These are phyloP conservation scores for Candida yuanshanica DNA, from an alignment of 805 yeast genomes.

Conservation along the genomic window DNA sequence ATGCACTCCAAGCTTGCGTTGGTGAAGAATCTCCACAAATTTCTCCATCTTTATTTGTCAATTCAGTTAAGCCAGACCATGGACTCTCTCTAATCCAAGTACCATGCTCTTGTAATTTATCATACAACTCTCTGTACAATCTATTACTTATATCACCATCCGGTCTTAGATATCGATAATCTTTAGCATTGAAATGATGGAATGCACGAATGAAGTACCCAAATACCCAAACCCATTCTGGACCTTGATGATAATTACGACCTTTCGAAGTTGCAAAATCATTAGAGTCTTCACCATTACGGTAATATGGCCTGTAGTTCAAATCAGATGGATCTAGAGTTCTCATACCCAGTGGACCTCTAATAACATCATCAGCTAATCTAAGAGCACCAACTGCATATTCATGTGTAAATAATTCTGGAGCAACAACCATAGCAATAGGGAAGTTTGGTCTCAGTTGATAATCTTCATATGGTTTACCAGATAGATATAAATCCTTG, in stretches of 20 bases:
- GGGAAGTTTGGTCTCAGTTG: constrained; percentile 90
- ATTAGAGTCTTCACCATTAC: constrained; percentile 69
- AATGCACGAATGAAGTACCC: constrained; percentile 87
- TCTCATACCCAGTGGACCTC: constrained; percentile 90
- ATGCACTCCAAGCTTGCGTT: constrained; percentile 94
- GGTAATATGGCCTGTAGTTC: constrained; percentile 87
- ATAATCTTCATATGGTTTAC: constrained; percentile 89
- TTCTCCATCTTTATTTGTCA: constrained; percentile 84
- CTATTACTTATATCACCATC: constrained; percentile 39
- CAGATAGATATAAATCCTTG: constrained; percentile 76
- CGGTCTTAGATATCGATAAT: constrained; percentile 29
- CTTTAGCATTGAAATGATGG: constrained; percentile 44
- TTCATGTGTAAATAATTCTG: constrained; percentile 69
- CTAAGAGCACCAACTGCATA: constrained; percentile 61
- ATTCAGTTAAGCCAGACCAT: constrained; percentile 93
- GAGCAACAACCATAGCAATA: constrained; percentile 91
- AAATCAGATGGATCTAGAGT: constrained; percentile 90
- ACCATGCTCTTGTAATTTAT: constrained; percentile 58
- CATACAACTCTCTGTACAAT: constrained; percentile 52
- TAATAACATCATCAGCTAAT: constrained; percentile 62
- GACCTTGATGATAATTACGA: constrained; percentile 96
- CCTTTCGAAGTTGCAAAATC: constrained; percentile 95
- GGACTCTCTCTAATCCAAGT: constrained; percentile 67
- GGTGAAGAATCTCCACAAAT: constrained; percentile 85
- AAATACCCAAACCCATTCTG: constrained; percentile 94